Conservation (phyloP, 306 rosid genomes). For the Crataegus laevigata region DNA sequence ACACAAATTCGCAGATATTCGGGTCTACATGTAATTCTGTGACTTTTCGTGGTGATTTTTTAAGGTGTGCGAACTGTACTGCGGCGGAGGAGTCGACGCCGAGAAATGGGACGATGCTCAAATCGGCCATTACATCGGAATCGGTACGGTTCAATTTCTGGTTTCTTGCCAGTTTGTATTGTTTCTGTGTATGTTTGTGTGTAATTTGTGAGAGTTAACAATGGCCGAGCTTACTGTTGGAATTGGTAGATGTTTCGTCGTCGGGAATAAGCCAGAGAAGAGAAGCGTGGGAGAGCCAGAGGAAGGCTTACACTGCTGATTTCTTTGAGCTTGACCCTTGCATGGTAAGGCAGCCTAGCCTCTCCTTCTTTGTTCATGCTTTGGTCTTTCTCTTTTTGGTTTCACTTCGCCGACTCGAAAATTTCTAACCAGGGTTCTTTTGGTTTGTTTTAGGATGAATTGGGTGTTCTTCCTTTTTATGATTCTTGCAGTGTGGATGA, state of each 20-base stretch:
- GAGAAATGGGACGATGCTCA: constrained; percentile 77
- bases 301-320: constrained; percentile 56
- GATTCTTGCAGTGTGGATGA: background rate
- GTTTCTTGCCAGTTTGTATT: background rate
- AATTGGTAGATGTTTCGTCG: constrained; percentile 47
- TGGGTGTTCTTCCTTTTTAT: background rate
- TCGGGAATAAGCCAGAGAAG: constrained; percentile 62
- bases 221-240: background rate
- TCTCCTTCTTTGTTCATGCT: background rate
- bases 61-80: constrained; percentile 80
- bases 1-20: background rate
- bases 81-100: constrained; percentile 60
- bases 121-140: constrained; percentile 84
- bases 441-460: background rate
- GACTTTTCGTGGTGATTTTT: background rate
- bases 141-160: constrained; percentile 33
- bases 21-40: background rate
- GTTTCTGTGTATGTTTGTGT: background rate
- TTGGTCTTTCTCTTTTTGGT: background rate
- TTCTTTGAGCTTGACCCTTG: constrained; percentile 82
- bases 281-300: constrained; percentile 71
- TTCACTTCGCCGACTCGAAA: background rate
- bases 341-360: constrained; percentile 27
- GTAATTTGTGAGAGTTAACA: background rate
- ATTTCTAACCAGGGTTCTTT: background rate